These are phyloP conservation scores for Backusella tuberculispora DNA, from an alignment of 192 early-diverging fungal genomes.

Conservation along the genomic window DNA sequence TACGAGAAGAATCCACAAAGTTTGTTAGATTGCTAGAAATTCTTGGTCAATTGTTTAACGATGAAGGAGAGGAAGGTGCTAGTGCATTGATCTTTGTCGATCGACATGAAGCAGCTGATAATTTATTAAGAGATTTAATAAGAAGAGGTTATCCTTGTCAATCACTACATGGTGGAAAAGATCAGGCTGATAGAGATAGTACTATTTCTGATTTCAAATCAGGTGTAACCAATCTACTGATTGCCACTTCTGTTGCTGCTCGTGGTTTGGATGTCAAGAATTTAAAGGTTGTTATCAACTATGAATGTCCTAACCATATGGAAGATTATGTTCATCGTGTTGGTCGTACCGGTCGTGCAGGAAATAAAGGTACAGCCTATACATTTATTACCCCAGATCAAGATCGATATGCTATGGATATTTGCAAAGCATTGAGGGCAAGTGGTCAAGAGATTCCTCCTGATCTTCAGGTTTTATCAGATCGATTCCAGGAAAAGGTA, in stretches of 20 bases:
- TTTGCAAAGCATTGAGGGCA: slow-evolving; percentile 86
- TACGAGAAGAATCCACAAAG: slow-evolving; percentile 82
- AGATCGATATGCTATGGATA: slow-evolving; percentile 89
- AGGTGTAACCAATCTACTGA: slow-evolving; percentile 84
- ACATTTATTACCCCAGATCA: slow-evolving; percentile 97
- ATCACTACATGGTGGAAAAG: slow-evolving; percentile 95
- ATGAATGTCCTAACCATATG: slow-evolving; percentile 96
- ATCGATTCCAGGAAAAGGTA: slow-evolving; percentile 80
- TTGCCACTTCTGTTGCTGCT: slow-evolving; percentile 96
- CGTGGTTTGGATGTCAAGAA: slow-evolving; percentile 96
- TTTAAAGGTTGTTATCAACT: slow-evolving; percentile 93
- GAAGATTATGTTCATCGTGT: slow-evolving; percentile 99
- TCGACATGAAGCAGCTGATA: slow-evolving; percentile 94
- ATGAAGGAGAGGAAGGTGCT: slow-evolving; percentile 66
- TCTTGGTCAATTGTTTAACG: slow-evolving; percentile 78
- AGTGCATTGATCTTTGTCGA: slow-evolving; percentile 93
- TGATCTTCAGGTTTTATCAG: slow-evolving; percentile 78
- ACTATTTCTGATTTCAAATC: slow-evolving; percentile 95
- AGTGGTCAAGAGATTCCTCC: slow-evolving; percentile 74
- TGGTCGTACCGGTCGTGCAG: slow-evolving; percentile 96
- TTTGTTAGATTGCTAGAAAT: slow-evolving; percentile 88
- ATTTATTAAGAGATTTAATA: slow-evolving; percentile 81
- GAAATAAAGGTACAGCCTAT: slow-evolving; percentile 95
- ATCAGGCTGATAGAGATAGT: slow-evolving; percentile 88
- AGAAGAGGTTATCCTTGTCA: slow-evolving; percentile 86